A percentile compares a stretch with the other conserved stretches of the same genome.
phyloP scores from a whole-genome alignment of 2,329 filamentous ascomycete species.

The Alternaria angustiovoidea region DNA sequence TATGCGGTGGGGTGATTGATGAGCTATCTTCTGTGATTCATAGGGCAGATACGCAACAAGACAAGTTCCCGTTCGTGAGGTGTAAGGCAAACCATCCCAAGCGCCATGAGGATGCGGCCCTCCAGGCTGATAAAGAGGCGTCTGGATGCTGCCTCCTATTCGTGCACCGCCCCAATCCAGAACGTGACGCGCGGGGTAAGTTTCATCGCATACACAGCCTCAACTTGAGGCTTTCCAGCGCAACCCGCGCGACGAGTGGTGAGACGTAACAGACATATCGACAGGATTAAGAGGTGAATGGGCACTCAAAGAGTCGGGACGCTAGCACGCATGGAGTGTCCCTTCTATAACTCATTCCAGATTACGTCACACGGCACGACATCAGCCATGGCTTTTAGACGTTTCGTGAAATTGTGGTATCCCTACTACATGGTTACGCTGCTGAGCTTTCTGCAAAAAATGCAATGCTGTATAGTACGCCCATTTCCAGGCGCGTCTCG shows the following conservation, averaged over 20 bases:
- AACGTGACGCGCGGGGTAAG: background rate
- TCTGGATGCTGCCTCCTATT: background rate
- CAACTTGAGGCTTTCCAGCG: too few species aligned
- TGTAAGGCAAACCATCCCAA: too few species aligned
- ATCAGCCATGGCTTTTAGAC: background rate
- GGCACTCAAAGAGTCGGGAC: background rate
- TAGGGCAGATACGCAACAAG: too few species aligned
- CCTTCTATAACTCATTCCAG: background rate
- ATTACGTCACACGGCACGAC: background rate
- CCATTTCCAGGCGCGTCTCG: background rate
- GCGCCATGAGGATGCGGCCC: too few species aligned
- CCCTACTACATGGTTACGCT: constrained; percentile 9
- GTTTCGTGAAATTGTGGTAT: background rate
- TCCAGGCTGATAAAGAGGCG: background rate
- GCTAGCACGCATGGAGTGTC: background rate
- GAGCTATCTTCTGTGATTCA: too few species aligned
- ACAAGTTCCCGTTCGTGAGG: accelerated
- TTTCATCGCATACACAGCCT: too few species aligned
- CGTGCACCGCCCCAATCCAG: background rate
- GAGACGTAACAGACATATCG: background rate
- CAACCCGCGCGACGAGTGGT: too few species aligned
- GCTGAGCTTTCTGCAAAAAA: background rate
- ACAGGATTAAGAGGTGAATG: too few species aligned
- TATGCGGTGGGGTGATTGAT: too few species aligned
- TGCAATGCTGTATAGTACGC: background rate